phyloP scores from a whole-genome alignment of 345 rosid species.

The Excoecaria agallocha region DNA sequence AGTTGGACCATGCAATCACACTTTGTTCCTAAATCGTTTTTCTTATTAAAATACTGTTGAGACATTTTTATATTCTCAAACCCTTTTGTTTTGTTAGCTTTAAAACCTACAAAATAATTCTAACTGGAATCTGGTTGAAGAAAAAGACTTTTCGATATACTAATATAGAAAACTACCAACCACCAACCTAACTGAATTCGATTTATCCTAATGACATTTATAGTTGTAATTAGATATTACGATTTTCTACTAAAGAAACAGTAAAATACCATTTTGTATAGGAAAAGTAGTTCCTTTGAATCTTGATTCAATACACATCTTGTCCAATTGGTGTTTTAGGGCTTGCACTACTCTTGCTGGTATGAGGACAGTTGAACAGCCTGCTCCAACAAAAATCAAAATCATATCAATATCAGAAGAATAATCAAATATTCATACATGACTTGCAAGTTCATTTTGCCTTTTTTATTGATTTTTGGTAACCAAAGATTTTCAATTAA shows the following conservation, averaged over 20 bases:
- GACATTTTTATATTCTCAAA: too few relatives aligned
- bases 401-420: background rate
- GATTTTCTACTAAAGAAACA: too few relatives aligned
- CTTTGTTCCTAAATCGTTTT: too few relatives aligned
- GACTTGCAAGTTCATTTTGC: background rate
- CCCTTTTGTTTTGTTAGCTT: too few relatives aligned
- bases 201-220: too few relatives aligned
- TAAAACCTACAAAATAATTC: background rate
- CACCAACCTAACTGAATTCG: too few relatives aligned
- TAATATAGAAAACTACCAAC: too few relatives aligned
- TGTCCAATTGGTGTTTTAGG: constrained; percentile 67
- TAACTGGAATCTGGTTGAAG: background rate
- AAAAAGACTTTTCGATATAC: background rate
- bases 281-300: constrained; percentile 32
- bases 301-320: constrained; percentile 53
- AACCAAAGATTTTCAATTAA: background rate
- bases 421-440: too few relatives aligned
- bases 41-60: too few relatives aligned
- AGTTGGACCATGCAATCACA: too few relatives aligned
- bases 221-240: too few relatives aligned
- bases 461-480: background rate
- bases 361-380: constrained; percentile 68
- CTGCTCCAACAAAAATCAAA: constrained; percentile 34
- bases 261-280: constrained; percentile 44
- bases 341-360: constrained; percentile 89